Conservation (phyloP, 2,329 filamentous ascomycete species). For the Tolypocladium guangdongense region DNA sequence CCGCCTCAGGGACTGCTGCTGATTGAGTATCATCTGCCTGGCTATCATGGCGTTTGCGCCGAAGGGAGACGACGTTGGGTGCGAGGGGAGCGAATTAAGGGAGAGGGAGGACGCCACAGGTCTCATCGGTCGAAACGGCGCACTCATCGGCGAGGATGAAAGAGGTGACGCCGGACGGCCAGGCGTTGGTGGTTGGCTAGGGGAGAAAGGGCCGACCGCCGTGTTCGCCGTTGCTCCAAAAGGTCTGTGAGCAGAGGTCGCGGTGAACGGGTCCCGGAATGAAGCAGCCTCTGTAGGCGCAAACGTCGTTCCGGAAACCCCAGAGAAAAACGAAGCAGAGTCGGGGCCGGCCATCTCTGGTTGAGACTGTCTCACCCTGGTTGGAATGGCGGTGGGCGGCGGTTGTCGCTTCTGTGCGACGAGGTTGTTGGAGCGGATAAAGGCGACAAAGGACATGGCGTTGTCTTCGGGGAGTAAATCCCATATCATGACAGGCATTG, state of each 20-base stretch:
- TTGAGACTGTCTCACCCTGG: constrained; percentile 12
- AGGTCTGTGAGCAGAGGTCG: neutral
- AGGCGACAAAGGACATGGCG: constrained; percentile 47
- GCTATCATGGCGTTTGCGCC: constrained; percentile 18
- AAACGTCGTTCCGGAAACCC: constrained; percentile 22
- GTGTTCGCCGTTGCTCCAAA: neutral
- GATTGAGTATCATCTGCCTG: constrained; percentile 32
- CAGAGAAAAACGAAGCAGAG: constrained; percentile 18
- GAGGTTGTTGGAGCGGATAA: constrained; percentile 48
- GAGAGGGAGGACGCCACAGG: constrained; percentile 13
- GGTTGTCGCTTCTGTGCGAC: constrained; percentile 19
- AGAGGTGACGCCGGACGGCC: constrained; percentile 7
- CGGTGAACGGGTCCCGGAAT: neutral
- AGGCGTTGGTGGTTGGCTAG: constrained; percentile 12
- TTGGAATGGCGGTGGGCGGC: constrained; percentile 10
- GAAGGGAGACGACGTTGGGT: constrained; percentile 10
- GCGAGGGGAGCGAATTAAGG: constrained; percentile 10
- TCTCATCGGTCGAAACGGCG: constrained; percentile 8
- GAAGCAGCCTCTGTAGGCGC: constrained; percentile 17
- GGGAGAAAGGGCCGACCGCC: constrained; percentile 4
- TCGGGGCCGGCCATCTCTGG: constrained; percentile 10
- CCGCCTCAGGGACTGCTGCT: constrained; percentile 28
- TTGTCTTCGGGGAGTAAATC: constrained; percentile 46
- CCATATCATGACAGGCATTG: constrained; percentile 49
- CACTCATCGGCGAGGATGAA: constrained; percentile 11